Conservation (phyloP, 83 land plant genomes). For the Picea abies region DNA sequence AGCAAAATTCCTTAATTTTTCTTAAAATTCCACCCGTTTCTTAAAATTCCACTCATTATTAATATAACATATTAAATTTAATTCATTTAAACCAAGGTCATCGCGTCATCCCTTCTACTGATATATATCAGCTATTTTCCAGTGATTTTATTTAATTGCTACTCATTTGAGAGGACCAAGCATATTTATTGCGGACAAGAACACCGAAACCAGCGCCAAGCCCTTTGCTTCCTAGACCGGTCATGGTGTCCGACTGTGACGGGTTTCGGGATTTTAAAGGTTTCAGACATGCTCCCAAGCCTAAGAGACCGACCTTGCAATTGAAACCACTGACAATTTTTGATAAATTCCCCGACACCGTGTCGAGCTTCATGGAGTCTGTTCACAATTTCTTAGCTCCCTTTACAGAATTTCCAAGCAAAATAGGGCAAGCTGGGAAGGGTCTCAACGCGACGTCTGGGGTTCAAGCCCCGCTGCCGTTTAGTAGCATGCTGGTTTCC, state of each 20-base stretch:
- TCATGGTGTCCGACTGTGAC: background rate
- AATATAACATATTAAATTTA: too few species aligned
- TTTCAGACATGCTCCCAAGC: background rate
- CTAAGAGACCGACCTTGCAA: too few species aligned
- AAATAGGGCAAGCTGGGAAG: background rate
- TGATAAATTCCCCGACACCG: background rate
- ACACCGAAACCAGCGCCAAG: background rate
- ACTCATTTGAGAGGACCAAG: too few species aligned
- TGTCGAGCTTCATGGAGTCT: background rate
- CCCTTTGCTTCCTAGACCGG: background rate
- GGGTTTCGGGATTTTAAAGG: background rate
- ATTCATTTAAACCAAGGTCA: too few species aligned
- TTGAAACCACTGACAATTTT: background rate
- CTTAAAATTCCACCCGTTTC: too few species aligned
- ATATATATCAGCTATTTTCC: too few species aligned
- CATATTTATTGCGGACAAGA: too few species aligned
- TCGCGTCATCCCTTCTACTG: too few species aligned
- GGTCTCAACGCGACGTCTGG: background rate
- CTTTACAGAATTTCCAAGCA: background rate
- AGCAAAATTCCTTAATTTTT: too few species aligned
- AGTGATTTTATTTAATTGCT: too few species aligned
- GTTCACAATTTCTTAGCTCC: slow-evolving; percentile 6
- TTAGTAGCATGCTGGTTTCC: slow-evolving; percentile 1
- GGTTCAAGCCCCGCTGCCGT: background rate
- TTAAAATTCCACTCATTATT: too few species aligned